Conservation (phyloP, 1,284 basidiomycete species). For the Ustilago curta region DNA sequence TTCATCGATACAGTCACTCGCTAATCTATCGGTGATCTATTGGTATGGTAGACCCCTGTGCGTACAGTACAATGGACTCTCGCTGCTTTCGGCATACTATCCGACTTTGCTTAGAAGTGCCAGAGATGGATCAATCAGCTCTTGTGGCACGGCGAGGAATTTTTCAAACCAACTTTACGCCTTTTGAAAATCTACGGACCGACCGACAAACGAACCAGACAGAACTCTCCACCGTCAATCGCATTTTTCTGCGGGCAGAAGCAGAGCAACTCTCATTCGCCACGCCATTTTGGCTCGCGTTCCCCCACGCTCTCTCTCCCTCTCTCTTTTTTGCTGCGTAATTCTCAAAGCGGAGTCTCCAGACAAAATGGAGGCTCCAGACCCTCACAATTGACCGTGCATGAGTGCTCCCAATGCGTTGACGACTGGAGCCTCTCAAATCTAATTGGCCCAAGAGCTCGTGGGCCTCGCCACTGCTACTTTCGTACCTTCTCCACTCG, state of each 20-base stretch:
- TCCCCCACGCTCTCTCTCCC: neutral
- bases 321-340: neutral
- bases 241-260: neutral
- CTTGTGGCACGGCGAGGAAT: neutral
- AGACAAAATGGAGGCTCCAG: constrained; percentile 14
- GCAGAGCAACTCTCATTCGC: neutral
- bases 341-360: constrained; percentile 35
- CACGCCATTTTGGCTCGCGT: constrained; percentile 1
- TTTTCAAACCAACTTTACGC: constrained; percentile 13
- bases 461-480: no score
- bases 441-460: no score
- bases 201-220: constrained; percentile 1
- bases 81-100: neutral
- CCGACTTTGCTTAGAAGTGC: no score
- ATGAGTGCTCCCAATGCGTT: constrained; percentile 22
- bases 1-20: constrained; percentile 4
- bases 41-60: no score
- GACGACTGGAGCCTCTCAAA: neutral
- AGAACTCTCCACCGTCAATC: no score
- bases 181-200: constrained; percentile 18
- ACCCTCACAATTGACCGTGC: constrained; percentile 9
- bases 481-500: no score
- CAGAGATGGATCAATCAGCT: no score
- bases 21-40: constrained; percentile 6
- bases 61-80: neutral